Evolutionary conservation across 169 alveolate species (phyloP), one percentile per base, ranked within the genome.

Genomic region (Plasmodium knowlesi): DNA sequence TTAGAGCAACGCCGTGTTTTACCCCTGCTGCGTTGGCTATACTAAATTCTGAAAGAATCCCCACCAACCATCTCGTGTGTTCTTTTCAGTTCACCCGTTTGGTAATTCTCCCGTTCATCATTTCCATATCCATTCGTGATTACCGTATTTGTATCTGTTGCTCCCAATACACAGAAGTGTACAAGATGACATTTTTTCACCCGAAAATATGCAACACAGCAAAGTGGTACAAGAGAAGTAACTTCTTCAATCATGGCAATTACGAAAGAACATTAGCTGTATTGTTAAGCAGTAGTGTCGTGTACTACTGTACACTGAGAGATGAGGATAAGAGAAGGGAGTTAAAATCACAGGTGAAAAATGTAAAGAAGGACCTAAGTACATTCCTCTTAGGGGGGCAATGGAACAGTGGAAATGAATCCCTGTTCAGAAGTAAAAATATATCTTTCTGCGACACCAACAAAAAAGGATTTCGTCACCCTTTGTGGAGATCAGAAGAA

Each of bases 401-500:
- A 39, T 12, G n/a, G 54, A 30, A 81, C 25, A 81, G 37, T 71
- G 83, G 74, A 32, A 85, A 43, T 28, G 37, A 2, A 6, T 3
- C 39, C 39, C n/a, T 78, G 1, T 54, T 34, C 9, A 73, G 78
- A 5, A 79, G 71, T 79, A 74, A 39, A 32, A 10, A 3, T 32
- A 61, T 25, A 39, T 79, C 43, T n/a, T 88, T 30, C 19, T 85
- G 93, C 61, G 93, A 85, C 39, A 67, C n/a, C 25, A 34, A 34
- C 12, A 70, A 67, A 9, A 91, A 91, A 2, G 57, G 78, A 28
- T 82, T 78, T 53, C 92, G 79, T 3, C 86, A 88, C 30, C 95
- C 95, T 2, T 81, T 91, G 78, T 91, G 95, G 95, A 80, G 95
- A 80, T 91, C 95, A 71, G 95, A 91, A 82, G 95, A 91, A 37